phyloP scores from a whole-genome alignment of 2,329 filamentous ascomycete species.

The Exophiala calicioides region DNA sequence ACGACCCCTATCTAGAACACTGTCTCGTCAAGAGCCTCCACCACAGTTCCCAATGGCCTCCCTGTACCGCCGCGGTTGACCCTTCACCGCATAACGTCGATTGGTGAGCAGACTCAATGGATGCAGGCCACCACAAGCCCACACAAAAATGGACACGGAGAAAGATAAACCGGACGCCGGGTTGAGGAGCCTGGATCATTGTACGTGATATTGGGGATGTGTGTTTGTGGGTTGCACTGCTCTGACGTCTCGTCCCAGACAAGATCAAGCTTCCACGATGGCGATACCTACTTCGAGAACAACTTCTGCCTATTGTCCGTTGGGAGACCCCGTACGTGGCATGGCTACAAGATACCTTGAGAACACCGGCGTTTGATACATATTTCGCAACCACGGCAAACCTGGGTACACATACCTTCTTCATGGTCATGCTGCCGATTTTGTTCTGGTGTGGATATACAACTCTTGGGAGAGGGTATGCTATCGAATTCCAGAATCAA shows the following conservation, averaged over 20 bases:
- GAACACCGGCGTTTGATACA: constrained; percentile 82
- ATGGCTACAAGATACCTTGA: constrained; percentile 75
- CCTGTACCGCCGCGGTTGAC: constrained; percentile 5
- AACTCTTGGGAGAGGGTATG: constrained; percentile 79
- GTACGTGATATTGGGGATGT: constrained; percentile 44
- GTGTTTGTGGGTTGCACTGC: neutral
- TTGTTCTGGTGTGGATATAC: constrained; percentile 95
- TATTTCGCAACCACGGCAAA: constrained; percentile 98
- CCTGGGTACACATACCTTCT: constrained; percentile 96
- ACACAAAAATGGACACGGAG: constrained; percentile 40
- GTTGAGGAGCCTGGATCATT: constrained; percentile 76
- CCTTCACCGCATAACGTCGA: neutral
- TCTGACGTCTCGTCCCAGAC: constrained; percentile 57
- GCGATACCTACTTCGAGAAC: constrained; percentile 82
- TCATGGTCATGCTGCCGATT: constrained; percentile 92
- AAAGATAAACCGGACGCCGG: constrained; percentile 61
- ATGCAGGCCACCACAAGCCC: constrained; percentile 3
- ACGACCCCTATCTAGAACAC: no score
- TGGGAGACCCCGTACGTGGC: constrained; percentile 96
- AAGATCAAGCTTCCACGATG: constrained; percentile 79
- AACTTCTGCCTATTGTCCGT: constrained; percentile 79
- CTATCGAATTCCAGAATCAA: no score
- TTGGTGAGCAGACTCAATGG: constrained; percentile 13
- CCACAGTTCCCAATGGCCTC: neutral
- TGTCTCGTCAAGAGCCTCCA: neutral